Evolutionary conservation across 345 rosid species (phyloP).

Genomic region (Orychophragmus violaceus): DNA sequence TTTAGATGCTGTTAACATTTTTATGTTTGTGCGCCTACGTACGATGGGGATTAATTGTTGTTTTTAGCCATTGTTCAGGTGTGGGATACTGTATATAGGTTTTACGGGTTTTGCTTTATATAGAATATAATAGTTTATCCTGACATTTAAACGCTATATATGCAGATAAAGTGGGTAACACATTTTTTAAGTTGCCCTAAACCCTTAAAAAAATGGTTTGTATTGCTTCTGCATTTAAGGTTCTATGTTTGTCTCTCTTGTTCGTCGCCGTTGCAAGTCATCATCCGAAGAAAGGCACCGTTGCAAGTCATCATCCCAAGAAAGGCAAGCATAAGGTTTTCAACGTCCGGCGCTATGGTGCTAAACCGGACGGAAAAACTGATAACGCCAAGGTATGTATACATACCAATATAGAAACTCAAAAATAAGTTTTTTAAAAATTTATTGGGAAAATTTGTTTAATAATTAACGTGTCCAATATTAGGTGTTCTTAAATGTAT

Average conservation of each 20-base stretch:
- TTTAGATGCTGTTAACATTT: not conserved
- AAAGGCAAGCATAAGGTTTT: not conserved
- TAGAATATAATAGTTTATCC: not conserved
- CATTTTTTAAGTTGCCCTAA: no score
- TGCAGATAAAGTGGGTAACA: no score
- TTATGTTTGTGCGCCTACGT: not conserved
- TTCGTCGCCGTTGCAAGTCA: not conserved
- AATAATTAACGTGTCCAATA: not conserved
- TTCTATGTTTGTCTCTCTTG: not conserved
- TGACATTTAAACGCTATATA: not conserved
- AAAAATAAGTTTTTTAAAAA: not conserved
- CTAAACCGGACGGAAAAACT: conserved; percentile 12
- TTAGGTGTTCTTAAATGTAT: not conserved
- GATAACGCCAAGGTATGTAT: conserved; percentile 16
- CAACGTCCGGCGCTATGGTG: conserved; percentile 17
- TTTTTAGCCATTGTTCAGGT: not conserved
- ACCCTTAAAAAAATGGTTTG: not conserved
- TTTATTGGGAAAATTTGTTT: not conserved
- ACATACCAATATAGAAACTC: not conserved
- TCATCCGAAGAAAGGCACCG: not conserved
- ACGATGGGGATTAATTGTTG: not conserved
- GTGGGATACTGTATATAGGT: no score
- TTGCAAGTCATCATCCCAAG: not conserved
- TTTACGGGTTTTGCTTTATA: not conserved
- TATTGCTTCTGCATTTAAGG: not conserved